Base-by-base conservation (phyloP, 257 asterid genomes). In the Cynanchum wilfordii region DNA sequence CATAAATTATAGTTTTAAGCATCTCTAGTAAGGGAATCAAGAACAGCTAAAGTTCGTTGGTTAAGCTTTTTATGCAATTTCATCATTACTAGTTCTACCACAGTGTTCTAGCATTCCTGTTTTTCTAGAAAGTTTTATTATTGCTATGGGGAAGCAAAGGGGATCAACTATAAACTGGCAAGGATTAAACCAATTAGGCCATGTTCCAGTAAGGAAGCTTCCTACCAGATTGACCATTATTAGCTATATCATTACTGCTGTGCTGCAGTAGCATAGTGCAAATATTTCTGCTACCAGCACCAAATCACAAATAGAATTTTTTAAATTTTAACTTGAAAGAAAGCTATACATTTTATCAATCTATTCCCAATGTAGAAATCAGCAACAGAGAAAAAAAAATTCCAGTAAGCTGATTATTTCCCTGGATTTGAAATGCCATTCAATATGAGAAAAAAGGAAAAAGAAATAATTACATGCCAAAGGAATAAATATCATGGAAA, bases 11-110 rank as follows among this genome's bases (percentile, higher is more conserved):
- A 68, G 29, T 54, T 69, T 69, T 69, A 57, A 57, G 65, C 51
- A 50, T 13, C 36, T 71, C 67, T 38, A 25, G 19, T 27, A 4
- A 54, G 45, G 50, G 45, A 38, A 72, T 72, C 70, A 60, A n/a
- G 40, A 38, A 80, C 83, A 80, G 78, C 80, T 76, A 73, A 77
- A 49, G 29, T 66, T 68, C 11, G 83, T 63, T 76, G 78, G 80
- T 64, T 55, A 25, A 33, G 45, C 49, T 50, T 22, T 66, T 22
- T 44, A 47, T 60, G 62, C 70, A 29, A 60, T 57, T 60, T 73
- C 70, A 62, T 51, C 22, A 52, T 70, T 30, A 42, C 72, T 27
- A 68, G 11, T 15, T 30, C 67, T 60, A 60, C 45, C 67, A 60
- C 66, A 60, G 8, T 27, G 10, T 58, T 57, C 66, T 59, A 59